Evolutionary conservation across 148 eudicot species (phyloP).

Genomic region (Diospyros lotus): DNA sequence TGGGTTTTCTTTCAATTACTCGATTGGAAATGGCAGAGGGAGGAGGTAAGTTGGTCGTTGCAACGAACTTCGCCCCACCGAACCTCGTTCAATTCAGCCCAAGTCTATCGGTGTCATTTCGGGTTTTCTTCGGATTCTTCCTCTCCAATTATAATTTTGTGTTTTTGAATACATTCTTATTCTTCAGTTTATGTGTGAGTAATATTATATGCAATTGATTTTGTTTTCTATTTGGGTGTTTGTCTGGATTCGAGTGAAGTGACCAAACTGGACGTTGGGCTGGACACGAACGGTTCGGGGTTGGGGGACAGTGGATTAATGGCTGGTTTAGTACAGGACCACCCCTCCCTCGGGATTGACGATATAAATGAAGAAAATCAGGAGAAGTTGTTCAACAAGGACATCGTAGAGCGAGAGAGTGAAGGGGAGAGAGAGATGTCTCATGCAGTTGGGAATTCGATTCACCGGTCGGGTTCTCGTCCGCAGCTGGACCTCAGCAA

Average conservation of each 20-base stretch:
- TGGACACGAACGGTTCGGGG: slow-evolving; percentile 23
- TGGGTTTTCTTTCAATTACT: no score
- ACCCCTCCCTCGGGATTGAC: slow-evolving; percentile 29
- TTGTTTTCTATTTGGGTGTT: background rate
- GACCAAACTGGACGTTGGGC: slow-evolving; percentile 29
- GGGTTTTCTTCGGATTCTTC: background rate
- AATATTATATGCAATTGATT: background rate
- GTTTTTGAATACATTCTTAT: background rate
- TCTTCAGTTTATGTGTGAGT: background rate
- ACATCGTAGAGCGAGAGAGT: slow-evolving; percentile 22
- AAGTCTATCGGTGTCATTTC: background rate
- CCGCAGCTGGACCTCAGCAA: slow-evolving; percentile 89
- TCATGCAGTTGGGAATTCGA: slow-evolving; percentile 45
- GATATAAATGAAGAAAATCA: slow-evolving; percentile 26
- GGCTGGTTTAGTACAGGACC: slow-evolving; percentile 38
- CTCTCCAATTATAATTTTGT: background rate
- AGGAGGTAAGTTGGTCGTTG: no score
- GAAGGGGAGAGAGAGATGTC: slow-evolving; percentile 45
- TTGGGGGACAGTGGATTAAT: slow-evolving; percentile 24
- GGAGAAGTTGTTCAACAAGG: slow-evolving; percentile 2
- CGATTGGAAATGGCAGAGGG: no score
- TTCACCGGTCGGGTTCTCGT: slow-evolving; percentile 72
- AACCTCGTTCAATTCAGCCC: background rate
- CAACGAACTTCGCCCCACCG: background rate
- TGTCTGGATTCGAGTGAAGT: slow-evolving; percentile 17